A percentile compares a stretch with the other conserved stretches of the same genome.
These are phyloP conservation scores for Pichia manshurica DNA, from an alignment of 805 yeast species.

Conservation along the genomic window DNA sequence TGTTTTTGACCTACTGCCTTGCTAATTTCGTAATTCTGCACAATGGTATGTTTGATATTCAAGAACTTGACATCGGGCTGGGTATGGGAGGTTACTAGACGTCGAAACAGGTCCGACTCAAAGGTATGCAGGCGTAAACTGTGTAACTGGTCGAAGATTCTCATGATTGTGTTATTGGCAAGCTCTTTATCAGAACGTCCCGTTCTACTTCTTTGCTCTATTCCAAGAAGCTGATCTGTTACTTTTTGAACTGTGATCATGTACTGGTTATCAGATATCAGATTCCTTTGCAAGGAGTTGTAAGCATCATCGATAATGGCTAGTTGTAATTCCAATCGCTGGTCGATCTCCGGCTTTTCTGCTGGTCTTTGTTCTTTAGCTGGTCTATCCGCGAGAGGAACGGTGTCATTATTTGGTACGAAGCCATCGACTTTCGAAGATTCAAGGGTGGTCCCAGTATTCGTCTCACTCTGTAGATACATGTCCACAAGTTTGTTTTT, in stretches of 20 bases:
- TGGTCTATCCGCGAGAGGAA: no score
- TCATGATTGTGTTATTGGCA: slow-evolving; percentile 4
- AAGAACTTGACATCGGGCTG: neutral
- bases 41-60: slow-evolving; percentile 6
- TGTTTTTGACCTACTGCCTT: neutral
- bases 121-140: slow-evolving; percentile 10
- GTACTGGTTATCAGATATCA: neutral
- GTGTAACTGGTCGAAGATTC: slow-evolving; percentile 18
- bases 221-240: neutral
- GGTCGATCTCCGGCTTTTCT: neutral
- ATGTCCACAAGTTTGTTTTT: slow-evolving; percentile 3
- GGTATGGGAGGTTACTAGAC: neutral
- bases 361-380: neutral
- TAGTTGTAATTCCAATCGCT: neutral
- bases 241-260: neutral
- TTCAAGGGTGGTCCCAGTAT: neutral
- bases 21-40: slow-evolving; percentile 4
- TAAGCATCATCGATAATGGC: neutral
- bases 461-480: neutral
- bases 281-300: neutral
- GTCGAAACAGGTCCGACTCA: slow-evolving; percentile 12
- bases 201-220: neutral
- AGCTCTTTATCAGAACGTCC: neutral
- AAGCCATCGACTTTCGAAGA: no score
- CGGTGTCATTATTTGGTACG: no score